Evolutionary conservation across 2,329 filamentous ascomycete species (phyloP).

Genomic region (Coniochaeta sp.): DNA sequence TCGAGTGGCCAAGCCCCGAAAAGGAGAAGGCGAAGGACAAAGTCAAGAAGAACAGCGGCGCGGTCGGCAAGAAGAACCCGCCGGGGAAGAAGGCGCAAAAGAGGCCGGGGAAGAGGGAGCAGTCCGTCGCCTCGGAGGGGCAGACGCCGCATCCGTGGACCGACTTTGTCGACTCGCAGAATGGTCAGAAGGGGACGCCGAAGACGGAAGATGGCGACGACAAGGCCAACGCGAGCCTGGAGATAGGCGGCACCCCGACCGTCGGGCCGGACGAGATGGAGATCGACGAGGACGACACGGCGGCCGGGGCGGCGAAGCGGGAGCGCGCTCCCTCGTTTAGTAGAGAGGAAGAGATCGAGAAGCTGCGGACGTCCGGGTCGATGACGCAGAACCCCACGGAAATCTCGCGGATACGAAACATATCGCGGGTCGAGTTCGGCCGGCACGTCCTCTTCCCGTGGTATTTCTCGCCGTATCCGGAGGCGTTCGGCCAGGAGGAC

Average conservation of each 20-base stretch:
- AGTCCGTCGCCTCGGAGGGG: conserved; percentile 45
- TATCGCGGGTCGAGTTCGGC: conserved; percentile 91
- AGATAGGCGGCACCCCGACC: conserved; percentile 36
- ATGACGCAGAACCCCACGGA: conserved; percentile 99
- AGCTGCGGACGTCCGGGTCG: conserved; percentile 85
- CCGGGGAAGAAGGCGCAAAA: conserved; percentile 53
- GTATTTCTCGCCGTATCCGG: conserved; percentile 98
- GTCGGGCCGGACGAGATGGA: conserved; percentile 45
- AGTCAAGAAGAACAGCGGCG: conserved; percentile 60
- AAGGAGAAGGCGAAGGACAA: conserved; percentile 78
- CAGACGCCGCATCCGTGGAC: conserved; percentile 47
- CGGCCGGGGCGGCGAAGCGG: conserved; percentile 27
- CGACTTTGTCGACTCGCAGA: conserved; percentile 43
- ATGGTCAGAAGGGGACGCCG: conserved; percentile 34
- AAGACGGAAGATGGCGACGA: conserved; percentile 35
- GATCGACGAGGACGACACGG: conserved; percentile 41
- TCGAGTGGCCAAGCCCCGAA: conserved; percentile 92
- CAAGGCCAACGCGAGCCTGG: conserved; percentile 33
- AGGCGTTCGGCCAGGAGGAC: conserved; percentile 80
- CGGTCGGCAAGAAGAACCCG: conserved; percentile 46
- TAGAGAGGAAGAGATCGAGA: conserved; percentile 90
- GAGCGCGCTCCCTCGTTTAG: conserved; percentile 51
- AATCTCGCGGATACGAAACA: conserved; percentile 90
- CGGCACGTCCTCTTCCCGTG: conserved; percentile 88
- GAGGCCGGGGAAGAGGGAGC: conserved; percentile 46